Evolutionary conservation across 306 rosid species (phyloP), one percentile per base, ranked within the genome.

Genomic region (Phaseolus lunatus): DNA sequence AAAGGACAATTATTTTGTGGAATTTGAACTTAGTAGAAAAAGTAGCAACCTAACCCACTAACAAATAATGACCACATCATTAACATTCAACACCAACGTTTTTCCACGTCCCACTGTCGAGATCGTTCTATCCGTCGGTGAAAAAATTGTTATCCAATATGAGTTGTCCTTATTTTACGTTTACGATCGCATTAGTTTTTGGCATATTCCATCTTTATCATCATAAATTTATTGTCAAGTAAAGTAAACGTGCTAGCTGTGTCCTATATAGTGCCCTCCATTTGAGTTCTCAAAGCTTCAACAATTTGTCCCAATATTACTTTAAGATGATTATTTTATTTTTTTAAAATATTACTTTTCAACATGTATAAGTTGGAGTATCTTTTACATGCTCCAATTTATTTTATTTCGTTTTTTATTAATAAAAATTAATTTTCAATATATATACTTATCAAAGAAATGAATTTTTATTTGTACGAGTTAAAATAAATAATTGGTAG

Each of bases 31-130:
- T 39, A 24, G 52, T 9, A 64, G 45, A 79, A 72, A 54, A 57
- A 31, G 69, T 18, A 63, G 16, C n/a, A 66, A 73, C 53, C 72
- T 15, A 67, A 67, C 80, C 72, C 84, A 62, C 78, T 53, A 69
- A 24, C 53, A 70, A 79, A 68, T 52, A 37, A 62, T 75, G 49
- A 61, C 41, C 81, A 79, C 81, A 62, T 81, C 53, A 75, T 75
- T 69, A 75, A 54, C 47, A 44, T 75, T 75, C 29, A 19, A 50
- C 87, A 75, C 45, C 81, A 75, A 1, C 87, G 81, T 65, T 75
- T 84, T 75, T 79, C 84, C 81, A 79, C 87, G 31, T 75, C 84
- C 61, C 80, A 39, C 70, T 75, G 27, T 73, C 73, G 6, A 78
- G 69, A 69, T 73, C 76, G 35, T 66, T 69, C 77, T 48, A 53